phyloP scores from a whole-genome alignment of 2,329 filamentous ascomycete genomes.

The Diplodia intermedia region DNA sequence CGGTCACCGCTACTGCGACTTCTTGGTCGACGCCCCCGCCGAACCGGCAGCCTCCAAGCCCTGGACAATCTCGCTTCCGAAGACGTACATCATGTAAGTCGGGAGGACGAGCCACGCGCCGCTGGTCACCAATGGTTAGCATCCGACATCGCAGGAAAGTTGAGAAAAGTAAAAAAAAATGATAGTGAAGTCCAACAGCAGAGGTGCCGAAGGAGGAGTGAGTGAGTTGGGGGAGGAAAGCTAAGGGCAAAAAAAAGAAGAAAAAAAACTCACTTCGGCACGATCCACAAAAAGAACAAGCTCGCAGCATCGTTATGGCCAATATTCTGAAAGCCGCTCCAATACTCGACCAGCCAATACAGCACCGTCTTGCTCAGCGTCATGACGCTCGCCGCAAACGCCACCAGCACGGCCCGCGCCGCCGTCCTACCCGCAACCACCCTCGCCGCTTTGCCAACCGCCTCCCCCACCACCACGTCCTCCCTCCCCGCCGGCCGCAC shows the following conservation, averaged over 20 bases:
- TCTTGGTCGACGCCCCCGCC: slow-evolving; percentile 36
- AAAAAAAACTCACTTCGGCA: slow-evolving; percentile 66
- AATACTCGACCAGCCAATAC: slow-evolving; percentile 71
- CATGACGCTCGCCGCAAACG: slow-evolving; percentile 66
- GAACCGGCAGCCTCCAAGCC: slow-evolving; percentile 55
- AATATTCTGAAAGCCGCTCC: slow-evolving; percentile 66
- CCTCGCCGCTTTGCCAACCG: slow-evolving; percentile 56
- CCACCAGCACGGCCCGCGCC: slow-evolving; percentile 63
- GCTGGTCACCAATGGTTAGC: slow-evolving; percentile 47
- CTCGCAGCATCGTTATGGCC: slow-evolving; percentile 65
- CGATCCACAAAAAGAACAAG: slow-evolving; percentile 66
- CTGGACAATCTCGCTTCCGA: slow-evolving; percentile 67
- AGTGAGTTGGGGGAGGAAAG: background rate
- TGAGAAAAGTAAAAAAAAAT: background rate
- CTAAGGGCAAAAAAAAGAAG: too few species aligned
- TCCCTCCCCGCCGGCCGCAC: slow-evolving; percentile 41
- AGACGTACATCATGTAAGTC: slow-evolving; percentile 65
- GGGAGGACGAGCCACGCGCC: slow-evolving; percentile 71
- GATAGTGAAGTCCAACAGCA: background rate
- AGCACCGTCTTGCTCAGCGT: slow-evolving; percentile 72
- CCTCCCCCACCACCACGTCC: slow-evolving; percentile 41
- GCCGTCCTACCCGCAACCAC: slow-evolving; percentile 61
- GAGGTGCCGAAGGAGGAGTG: background rate
- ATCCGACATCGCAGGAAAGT: slow-evolving; percentile 34
- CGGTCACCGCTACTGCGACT: slow-evolving; percentile 30